Base-by-base conservation (phyloP, 1,284 basidiomycete species). In the Heterobasidion annosum region DNA sequence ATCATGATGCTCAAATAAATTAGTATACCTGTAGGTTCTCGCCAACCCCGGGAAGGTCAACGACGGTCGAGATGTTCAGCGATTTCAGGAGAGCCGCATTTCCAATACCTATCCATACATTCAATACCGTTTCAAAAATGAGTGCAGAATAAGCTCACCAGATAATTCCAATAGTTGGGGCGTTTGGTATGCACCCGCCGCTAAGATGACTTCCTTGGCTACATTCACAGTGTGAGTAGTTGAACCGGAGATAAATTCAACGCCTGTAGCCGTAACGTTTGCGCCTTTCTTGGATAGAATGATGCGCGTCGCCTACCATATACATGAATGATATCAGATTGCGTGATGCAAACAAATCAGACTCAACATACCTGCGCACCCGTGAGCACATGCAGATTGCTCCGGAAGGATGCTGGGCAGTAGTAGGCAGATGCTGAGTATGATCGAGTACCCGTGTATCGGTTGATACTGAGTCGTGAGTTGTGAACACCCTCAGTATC, bases 161-260 rank as follows among this genome's bases (percentile, higher is more conserved):
- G 37, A 13, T 18, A 50, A 15, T 35, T 40, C 35, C 8, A 18
- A 15, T 8, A n/a, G n/a, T 43, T 16, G 34, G 6, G 46, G 46
- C 32, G 46, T 48, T 48, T 48, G 46, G 6, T 18, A 51, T 34
- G 34, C 51, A 40, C 63, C 61, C 47, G 59, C 50, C 12, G 57
- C 55, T 6, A 61, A 47, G 8, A 61, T 57, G 33, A 63, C 55
- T 50, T 63, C 62, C 32, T 55, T 57, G 6, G 13, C 32, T 15
- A 32, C 46, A 48, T 33, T 19, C 6, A 5, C 46, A 13, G 16
- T 19, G 16, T 19, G 25, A 2, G 46, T 18, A 18, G 13, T 6
- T 7, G 16, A n/a, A 33, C 32, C 16, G 16, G 25, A n/a, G 8
- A 48, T 16, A 13, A 19, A 48, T 13, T 19, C 7, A 2, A 48